A percentile compares a stretch with the other conserved stretches of the same genome.
Evolutionary conservation across 805 yeast species (phyloP).

Genomic region (Kodamaea nitidulidarum): DNA sequence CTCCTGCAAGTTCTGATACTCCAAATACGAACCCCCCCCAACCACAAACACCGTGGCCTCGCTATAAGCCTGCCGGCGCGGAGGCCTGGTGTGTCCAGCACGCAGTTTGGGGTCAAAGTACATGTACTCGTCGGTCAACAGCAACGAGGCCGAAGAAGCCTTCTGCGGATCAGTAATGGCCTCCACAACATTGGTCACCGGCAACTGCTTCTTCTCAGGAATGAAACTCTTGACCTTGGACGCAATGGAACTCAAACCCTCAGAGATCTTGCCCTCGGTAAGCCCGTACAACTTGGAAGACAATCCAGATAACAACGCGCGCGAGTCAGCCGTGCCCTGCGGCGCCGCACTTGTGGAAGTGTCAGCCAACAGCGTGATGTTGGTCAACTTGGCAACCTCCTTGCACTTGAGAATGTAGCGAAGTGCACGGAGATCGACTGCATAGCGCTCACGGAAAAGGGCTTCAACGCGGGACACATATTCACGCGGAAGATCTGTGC

Average conservation of each 20-base stretch:
- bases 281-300: constrained; percentile 76
- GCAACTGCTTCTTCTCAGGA: constrained; percentile 84
- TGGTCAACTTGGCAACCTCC: constrained; percentile 58
- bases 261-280: constrained; percentile 77
- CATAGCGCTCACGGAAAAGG: constrained; percentile 50
- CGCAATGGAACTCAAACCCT: constrained; percentile 85
- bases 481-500: constrained; percentile 28
- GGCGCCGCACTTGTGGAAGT: constrained; percentile 26
- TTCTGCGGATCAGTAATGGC: constrained; percentile 80
- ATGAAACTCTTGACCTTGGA: constrained; percentile 81
- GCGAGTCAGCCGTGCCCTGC: constrained; percentile 27
- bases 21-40: constrained; percentile 95
- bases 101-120: constrained; percentile 88
- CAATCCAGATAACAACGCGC: constrained; percentile 66
- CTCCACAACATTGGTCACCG: constrained; percentile 87
- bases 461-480: constrained; percentile 55
- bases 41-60: constrained; percentile 88
- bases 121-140: constrained; percentile 81
- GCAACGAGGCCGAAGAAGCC: constrained; percentile 59
- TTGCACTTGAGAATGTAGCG: constrained; percentile 75
- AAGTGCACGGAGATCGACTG: constrained; percentile 59
- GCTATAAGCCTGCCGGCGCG: constrained; percentile 74
- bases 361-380: constrained; percentile 17
- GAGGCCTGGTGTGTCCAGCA: constrained; percentile 87
- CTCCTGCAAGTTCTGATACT: constrained; percentile 90